These are phyloP conservation scores for Trichoderma reesei DNA, from an alignment of 495 filamentous ascomycete species.

Conservation along the genomic window DNA sequence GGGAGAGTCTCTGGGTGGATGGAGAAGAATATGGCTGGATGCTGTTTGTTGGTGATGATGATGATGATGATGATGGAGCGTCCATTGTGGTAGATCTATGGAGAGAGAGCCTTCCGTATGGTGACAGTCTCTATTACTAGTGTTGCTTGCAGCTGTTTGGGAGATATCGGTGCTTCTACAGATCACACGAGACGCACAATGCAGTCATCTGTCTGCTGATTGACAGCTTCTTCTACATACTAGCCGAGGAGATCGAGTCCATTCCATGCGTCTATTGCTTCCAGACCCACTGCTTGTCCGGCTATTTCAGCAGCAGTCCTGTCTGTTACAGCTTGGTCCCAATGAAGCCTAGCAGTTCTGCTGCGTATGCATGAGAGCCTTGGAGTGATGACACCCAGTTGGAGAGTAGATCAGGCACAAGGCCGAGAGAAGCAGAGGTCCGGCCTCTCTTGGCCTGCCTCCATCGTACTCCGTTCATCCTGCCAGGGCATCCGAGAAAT, in stretches of 20 bases:
- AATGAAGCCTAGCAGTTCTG: no score
- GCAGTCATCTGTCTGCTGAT: neutral
- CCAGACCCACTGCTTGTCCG: no score
- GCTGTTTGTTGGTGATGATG: no score
- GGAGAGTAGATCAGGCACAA: neutral
- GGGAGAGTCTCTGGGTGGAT: constrained; percentile 32
- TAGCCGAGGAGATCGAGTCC: neutral
- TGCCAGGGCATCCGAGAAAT: neutral
- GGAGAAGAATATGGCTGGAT: constrained; percentile 11
- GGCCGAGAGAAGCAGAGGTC: neutral
- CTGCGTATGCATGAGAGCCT: no score
- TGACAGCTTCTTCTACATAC: neutral
- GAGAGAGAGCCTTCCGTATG: neutral
- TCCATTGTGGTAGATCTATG: neutral
- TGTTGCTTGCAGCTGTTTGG: neutral
- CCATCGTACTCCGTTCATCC: neutral
- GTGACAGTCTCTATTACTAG: neutral
- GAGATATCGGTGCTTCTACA: neutral
- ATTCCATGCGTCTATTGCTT: no score
- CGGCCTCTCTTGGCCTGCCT: neutral
- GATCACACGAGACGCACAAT: neutral
- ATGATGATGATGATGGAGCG: neutral
- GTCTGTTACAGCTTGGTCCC: no score
- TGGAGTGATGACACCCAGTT: no score
- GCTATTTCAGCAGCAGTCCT: no score